These are phyloP conservation scores for Paraphoma chrysanthemicola DNA, from an alignment of 2,329 filamentous ascomycete species.

Conservation along the genomic window DNA sequence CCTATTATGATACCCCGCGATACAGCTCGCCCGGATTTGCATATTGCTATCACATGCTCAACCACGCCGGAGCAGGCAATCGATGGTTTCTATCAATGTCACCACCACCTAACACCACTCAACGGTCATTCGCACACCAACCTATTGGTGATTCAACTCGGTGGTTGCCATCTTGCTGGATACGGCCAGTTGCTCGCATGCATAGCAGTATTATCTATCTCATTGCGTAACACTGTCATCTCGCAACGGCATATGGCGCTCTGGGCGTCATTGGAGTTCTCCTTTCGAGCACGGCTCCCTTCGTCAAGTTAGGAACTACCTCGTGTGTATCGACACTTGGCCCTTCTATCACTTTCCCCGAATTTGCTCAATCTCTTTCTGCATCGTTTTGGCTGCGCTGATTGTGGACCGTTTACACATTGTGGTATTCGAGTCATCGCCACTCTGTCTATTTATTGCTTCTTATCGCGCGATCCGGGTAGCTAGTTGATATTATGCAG, in stretches of 20 bases:
- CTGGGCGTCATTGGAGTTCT: constrained; percentile 24
- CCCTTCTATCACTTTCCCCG: no score
- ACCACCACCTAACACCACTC: background rate
- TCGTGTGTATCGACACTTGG: no score
- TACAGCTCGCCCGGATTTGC: constrained; percentile 37
- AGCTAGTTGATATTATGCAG: constrained; percentile 9
- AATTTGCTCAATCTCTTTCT: no score
- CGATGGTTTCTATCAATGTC: background rate
- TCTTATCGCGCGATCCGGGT: background rate
- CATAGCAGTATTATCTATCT: constrained; percentile 32
- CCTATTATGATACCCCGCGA: constrained; percentile 45
- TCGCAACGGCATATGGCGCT: constrained; percentile 16
- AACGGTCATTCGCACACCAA: background rate
- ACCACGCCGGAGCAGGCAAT: constrained; percentile 3
- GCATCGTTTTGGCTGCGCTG: no score
- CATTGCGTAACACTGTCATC: constrained; percentile 39
- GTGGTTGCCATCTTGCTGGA: constrained; percentile 41
- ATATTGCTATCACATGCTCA: constrained; percentile 36
- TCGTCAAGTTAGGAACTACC: background rate
- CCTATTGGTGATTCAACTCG: constrained; percentile 2
- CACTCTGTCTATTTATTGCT: constrained; percentile 16
- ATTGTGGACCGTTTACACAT: constrained; percentile 1
- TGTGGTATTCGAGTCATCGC: constrained; percentile 11
- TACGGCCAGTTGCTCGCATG: constrained; percentile 36
- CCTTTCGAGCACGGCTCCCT: constrained; percentile 12